A percentile compares a stretch with the other conserved stretches of the same genome.
Conservation (phyloP, 2,329 filamentous ascomycete genomes). For the Aureobasidium sp. region DNA sequence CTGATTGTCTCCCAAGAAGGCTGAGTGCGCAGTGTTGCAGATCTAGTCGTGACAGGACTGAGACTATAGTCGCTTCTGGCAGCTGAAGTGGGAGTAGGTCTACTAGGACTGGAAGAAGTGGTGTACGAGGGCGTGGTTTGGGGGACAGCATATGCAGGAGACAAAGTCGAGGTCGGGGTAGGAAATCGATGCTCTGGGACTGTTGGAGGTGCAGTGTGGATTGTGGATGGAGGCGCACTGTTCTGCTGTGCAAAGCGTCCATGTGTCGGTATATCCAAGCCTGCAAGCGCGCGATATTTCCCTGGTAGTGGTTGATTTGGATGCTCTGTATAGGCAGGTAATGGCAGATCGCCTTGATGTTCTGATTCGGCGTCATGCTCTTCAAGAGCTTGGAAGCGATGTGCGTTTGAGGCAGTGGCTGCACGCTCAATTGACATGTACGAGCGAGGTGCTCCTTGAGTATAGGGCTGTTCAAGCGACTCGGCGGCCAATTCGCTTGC, state of each 20-base stretch:
- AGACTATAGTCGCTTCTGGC: slow-evolving; percentile 20
- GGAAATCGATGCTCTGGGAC: background rate
- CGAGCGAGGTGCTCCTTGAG: slow-evolving; percentile 27
- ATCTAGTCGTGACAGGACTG: background rate
- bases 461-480: slow-evolving; percentile 28
- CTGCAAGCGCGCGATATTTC: slow-evolving; percentile 29
- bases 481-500: slow-evolving; percentile 20
- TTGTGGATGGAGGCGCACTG: background rate
- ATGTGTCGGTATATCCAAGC: slow-evolving; percentile 24
- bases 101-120: slow-evolving; percentile 13
- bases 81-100: slow-evolving; percentile 18
- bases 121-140: slow-evolving; percentile 24
- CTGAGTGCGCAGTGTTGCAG: slow-evolving; percentile 15
- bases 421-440: slow-evolving; percentile 27
- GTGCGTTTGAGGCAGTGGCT: slow-evolving; percentile 59
- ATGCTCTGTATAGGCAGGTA: slow-evolving; percentile 67
- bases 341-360: slow-evolving; percentile 72
- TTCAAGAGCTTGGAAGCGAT: slow-evolving; percentile 55
- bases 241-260: background rate
- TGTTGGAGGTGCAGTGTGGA: slow-evolving; percentile 13
- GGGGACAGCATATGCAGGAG: slow-evolving; percentile 24
- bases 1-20: slow-evolving; percentile 16
- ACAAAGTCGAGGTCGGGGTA: slow-evolving; percentile 16
- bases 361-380: slow-evolving; percentile 39
- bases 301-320: slow-evolving; percentile 31